These are phyloP conservation scores for Bryoglossum gracile DNA, from an alignment of 495 filamentous ascomycete species.

Conservation along the genomic window DNA sequence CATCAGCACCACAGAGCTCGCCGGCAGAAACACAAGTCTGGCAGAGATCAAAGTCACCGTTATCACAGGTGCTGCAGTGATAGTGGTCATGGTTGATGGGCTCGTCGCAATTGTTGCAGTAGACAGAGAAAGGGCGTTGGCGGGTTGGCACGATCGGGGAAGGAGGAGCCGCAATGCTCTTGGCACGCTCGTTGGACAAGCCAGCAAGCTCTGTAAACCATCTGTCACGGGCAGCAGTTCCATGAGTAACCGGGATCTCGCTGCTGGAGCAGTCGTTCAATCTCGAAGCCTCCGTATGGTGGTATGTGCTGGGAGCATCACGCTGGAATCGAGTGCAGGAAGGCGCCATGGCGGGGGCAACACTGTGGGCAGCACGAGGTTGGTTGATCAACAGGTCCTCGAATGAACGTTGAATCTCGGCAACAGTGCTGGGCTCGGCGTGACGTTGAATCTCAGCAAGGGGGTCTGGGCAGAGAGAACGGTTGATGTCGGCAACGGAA, in stretches of 20 bases:
- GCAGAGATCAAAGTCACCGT: constrained; percentile 94
- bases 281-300: constrained; percentile 6
- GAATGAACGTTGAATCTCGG: constrained; percentile 25
- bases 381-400: constrained; percentile 25
- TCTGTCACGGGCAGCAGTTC: constrained; percentile 26
- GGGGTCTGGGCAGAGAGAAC: too few relatives aligned
- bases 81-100: constrained; percentile 77
- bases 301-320: constrained; percentile 6
- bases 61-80: constrained; percentile 88
- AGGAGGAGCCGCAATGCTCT: not conserved
- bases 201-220: constrained; percentile 35
- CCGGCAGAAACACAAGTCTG: constrained; percentile 67
- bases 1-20: constrained; percentile 62
- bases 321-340: constrained; percentile 10
- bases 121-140: constrained; percentile 53
- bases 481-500: constrained; percentile 3
- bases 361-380: constrained; percentile 2
- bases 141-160: not conserved
- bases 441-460: constrained; percentile 25
- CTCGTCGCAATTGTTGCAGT: constrained; percentile 83
- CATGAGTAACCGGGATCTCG: constrained; percentile 28
- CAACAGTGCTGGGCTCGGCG: constrained; percentile 20
- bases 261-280: constrained; percentile 10
- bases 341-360: not conserved
- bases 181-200: constrained; percentile 17